Conservation (phyloP, 495 filamentous ascomycete genomes). For the Penicillium psychrofluorescens region DNA sequence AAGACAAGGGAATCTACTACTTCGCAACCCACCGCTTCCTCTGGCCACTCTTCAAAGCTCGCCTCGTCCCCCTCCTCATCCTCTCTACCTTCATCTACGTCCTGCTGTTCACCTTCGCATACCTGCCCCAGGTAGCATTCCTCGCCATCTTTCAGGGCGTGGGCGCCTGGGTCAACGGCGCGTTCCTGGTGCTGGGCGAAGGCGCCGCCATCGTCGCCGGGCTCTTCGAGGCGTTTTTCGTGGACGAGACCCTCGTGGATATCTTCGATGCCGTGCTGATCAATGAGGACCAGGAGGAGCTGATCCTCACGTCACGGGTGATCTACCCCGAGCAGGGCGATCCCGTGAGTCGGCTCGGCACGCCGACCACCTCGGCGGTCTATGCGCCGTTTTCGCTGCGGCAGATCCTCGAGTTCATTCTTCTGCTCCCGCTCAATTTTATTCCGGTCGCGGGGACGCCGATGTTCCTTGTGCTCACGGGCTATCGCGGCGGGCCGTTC, state of each 20-base stretch:
- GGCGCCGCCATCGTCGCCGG: conserved; percentile 52
- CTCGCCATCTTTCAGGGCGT: conserved; percentile 54
- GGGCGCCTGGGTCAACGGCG: conserved; percentile 55
- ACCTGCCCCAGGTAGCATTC: conserved; percentile 56
- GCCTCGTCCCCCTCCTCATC: conserved; percentile 51
- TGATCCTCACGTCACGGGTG: conserved; percentile 47
- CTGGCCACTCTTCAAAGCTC: conserved; percentile 53
- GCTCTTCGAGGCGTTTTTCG: conserved; percentile 62
- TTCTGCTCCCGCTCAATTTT: conserved; percentile 60
- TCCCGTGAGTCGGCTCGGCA: conserved; percentile 50
- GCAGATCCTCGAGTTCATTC: conserved; percentile 72
- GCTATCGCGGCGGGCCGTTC: conserved; percentile 57
- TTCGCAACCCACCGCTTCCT: conserved; percentile 54
- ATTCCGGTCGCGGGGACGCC: conserved; percentile 57
- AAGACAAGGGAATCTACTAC: conserved; percentile 49
- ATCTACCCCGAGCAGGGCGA: conserved; percentile 45
- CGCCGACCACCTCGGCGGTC: conserved; percentile 47
- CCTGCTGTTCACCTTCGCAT: conserved; percentile 55
- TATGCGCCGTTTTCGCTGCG: conserved; percentile 63
- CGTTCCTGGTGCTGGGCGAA: conserved; percentile 60
- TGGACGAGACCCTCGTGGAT: conserved; percentile 62
- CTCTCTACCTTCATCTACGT: conserved; percentile 54
- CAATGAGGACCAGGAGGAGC: conserved; percentile 49
- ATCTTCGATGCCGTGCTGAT: conserved; percentile 60
- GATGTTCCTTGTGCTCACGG: conserved; percentile 56